These are phyloP conservation scores for Calonectria honghensis DNA, from an alignment of 2,329 filamentous ascomycete species.

Conservation along the genomic window DNA sequence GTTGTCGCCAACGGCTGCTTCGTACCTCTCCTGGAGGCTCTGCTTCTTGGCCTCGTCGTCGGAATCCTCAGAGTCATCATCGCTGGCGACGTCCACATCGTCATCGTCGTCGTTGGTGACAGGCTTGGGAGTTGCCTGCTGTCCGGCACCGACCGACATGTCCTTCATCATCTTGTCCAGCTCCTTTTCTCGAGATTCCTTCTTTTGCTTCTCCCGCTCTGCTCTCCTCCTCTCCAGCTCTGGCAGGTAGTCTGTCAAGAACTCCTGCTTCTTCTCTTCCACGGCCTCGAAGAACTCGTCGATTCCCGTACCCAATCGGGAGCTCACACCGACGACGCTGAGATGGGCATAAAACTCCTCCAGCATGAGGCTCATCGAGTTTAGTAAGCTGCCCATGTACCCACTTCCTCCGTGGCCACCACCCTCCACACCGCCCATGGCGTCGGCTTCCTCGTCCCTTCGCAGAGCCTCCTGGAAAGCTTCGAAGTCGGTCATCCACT, in stretches of 20 bases:
- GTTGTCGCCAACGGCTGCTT: constrained; percentile 81
- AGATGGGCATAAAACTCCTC: constrained; percentile 98
- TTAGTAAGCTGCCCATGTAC: constrained; percentile 96
- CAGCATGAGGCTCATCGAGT: constrained; percentile 98
- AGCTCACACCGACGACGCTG: constrained; percentile 93
- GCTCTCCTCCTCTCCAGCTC: constrained; percentile 87
- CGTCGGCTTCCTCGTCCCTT: constrained; percentile 85
- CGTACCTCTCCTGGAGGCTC: constrained; percentile 84
- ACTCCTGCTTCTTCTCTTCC: constrained; percentile 89
- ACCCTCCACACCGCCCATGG: constrained; percentile 83
- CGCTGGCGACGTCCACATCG: constrained; percentile 73
- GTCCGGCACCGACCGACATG: constrained; percentile 75
- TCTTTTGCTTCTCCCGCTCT: constrained; percentile 85
- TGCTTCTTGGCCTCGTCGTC: constrained; percentile 77
- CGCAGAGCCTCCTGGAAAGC: constrained; percentile 91
- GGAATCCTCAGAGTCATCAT: constrained; percentile 72
- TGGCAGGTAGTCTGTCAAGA: constrained; percentile 91
- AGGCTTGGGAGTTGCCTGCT: constrained; percentile 59
- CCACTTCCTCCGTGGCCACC: constrained; percentile 84
- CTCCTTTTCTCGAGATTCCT: constrained; percentile 83
- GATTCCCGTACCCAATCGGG: constrained; percentile 92
- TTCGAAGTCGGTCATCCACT: constrained; percentile 99
- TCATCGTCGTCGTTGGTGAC: constrained; percentile 68
- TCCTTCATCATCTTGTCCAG: constrained; percentile 96
- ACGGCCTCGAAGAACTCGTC: constrained; percentile 96